phyloP scores from a whole-genome alignment of 2,329 filamentous ascomycete genomes.

The Zymoseptoria crescenta region DNA sequence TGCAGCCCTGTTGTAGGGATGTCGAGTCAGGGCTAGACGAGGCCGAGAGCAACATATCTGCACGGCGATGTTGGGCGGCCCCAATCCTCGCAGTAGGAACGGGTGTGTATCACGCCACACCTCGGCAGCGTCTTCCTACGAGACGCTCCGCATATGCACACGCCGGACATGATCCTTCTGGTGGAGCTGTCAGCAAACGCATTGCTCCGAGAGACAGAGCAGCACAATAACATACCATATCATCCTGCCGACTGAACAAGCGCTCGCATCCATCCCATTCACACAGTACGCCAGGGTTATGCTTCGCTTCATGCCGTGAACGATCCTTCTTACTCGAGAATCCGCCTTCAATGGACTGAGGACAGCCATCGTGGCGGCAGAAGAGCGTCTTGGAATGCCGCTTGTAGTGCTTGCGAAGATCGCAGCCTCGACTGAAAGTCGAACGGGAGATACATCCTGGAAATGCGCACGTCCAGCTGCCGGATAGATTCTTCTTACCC shows the following conservation, averaged over 20 bases:
- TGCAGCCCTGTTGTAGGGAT: background rate
- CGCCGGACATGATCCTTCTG: constrained; percentile 26
- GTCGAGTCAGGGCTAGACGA: background rate
- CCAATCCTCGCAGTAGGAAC: background rate
- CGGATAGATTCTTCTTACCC: constrained; percentile 39
- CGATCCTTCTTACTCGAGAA: constrained; percentile 58
- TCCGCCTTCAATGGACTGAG: constrained; percentile 48
- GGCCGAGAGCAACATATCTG: background rate
- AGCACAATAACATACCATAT: constrained; percentile 43
- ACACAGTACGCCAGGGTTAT: constrained; percentile 51
- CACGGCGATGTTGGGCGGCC: background rate
- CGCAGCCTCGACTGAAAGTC: constrained; percentile 52
- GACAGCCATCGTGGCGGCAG: constrained; percentile 52
- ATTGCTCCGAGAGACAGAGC: background rate
- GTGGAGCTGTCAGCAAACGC: constrained; percentile 4
- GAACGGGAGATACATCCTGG: constrained; percentile 53
- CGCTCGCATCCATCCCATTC: constrained; percentile 51
- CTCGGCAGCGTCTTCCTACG: background rate
- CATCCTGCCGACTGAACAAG: constrained; percentile 54
- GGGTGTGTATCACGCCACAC: background rate
- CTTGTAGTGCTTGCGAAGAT: constrained; percentile 56
- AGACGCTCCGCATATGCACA: constrained; percentile 16
- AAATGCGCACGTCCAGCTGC: constrained; percentile 52
- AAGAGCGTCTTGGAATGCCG: constrained; percentile 55
- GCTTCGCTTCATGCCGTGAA: constrained; percentile 54